Conservation (phyloP, 1,284 basidiomycete species). For the Ustilago lituana region DNA sequence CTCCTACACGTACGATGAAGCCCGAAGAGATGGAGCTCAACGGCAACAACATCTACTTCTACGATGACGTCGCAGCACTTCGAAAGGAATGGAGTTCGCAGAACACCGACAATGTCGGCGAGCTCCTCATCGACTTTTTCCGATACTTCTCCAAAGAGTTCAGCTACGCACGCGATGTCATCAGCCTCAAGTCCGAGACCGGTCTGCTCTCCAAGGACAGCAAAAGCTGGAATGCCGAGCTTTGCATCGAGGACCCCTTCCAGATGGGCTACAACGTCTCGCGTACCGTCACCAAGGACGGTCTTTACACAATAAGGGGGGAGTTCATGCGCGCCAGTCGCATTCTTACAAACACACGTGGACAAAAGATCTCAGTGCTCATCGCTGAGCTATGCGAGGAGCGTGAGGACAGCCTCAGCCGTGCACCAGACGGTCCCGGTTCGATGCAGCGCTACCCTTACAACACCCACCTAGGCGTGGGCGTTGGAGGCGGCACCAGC, state of each 20-base stretch:
- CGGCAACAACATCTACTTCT: constrained; percentile 77
- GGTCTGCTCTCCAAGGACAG: constrained; percentile 87
- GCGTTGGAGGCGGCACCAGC: constrained; percentile 11
- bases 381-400: constrained; percentile 65
- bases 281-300: constrained; percentile 94
- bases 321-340: constrained; percentile 97
- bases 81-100: constrained; percentile 91
- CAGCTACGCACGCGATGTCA: constrained; percentile 87
- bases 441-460: constrained; percentile 33
- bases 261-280: constrained; percentile 94
- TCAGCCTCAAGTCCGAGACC: constrained; percentile 80
- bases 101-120: constrained; percentile 90
- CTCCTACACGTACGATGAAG: constrained; percentile 55
- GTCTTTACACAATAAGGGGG: constrained; percentile 93
- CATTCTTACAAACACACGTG: constrained; percentile 58
- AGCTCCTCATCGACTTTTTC: constrained; percentile 97
- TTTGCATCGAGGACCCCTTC: constrained; percentile 83
- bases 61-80: constrained; percentile 92
- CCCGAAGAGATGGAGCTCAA: constrained; percentile 80
- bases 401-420: constrained; percentile 62
- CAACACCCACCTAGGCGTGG: constrained; percentile 22
- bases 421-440: constrained; percentile 59
- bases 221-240: constrained; percentile 91
- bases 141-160: constrained; percentile 95
- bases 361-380: constrained; percentile 51